These are phyloP conservation scores for Cutaneotrichosporon sp. DNA, from an alignment of 1,284 basidiomycete species.

Conservation along the genomic window DNA sequence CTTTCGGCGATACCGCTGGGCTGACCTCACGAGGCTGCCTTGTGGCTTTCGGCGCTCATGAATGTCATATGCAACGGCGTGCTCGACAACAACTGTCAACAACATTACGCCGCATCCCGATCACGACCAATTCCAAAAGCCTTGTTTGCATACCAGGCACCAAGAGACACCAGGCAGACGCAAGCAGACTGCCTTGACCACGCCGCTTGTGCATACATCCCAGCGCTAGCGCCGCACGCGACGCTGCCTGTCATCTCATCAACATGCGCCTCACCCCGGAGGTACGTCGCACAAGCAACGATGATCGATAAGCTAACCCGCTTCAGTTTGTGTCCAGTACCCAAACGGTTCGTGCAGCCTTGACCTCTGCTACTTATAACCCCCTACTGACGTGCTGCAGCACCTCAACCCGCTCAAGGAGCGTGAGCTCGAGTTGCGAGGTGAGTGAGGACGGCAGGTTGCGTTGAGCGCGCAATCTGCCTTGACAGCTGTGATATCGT, in stretches of 20 bases:
- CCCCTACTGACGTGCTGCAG: conserved; percentile 18
- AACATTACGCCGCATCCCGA: not conserved
- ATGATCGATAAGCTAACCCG: not conserved
- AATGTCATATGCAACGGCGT: no score
- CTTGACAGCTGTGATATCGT: not conserved
- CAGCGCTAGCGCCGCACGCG: no score
- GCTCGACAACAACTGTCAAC: not conserved
- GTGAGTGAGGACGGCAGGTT: conserved; percentile 52
- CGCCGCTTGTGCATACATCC: no score
- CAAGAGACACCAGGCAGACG: not conserved
- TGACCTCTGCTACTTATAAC: no score
- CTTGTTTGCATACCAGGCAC: not conserved
- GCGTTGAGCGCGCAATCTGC: not conserved
- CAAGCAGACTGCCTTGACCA: not conserved
- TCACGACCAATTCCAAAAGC: not conserved
- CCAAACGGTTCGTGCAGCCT: conserved; percentile 45
- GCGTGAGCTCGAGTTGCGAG: conserved; percentile 88
- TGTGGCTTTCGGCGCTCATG: not conserved
- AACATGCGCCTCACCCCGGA: conserved; percentile 49
- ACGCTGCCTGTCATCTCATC: not conserved
- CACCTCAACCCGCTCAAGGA: conserved; percentile 87
- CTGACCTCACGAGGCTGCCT: not conserved
- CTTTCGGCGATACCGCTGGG: no score
- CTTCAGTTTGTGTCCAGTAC: conserved; percentile 44
- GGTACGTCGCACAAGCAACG: conserved; percentile 26